phyloP scores from a whole-genome alignment of 768 basidiomycete species.

The Mycena galericulata region DNA sequence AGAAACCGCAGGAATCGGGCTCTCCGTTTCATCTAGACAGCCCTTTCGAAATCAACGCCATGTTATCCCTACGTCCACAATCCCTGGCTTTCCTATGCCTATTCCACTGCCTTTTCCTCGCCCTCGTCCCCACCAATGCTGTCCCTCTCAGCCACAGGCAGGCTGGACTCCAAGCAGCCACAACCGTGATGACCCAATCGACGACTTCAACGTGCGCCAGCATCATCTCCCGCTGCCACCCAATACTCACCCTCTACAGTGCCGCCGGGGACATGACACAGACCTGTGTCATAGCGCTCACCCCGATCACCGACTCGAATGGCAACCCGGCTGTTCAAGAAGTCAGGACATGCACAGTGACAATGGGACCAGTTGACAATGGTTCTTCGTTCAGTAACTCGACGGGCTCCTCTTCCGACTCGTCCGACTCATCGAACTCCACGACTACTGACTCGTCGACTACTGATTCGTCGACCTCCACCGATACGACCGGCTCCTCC shows the following conservation, averaged over 20 bases:
- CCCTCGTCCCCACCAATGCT: slow-evolving; percentile 48
- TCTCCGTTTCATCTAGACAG: slow-evolving; percentile 46
- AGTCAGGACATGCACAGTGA: slow-evolving; percentile 63
- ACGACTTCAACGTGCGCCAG: slow-evolving; percentile 60
- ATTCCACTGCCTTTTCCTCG: slow-evolving; percentile 52
- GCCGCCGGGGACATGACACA: slow-evolving; percentile 63
- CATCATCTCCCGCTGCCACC: slow-evolving; percentile 17
- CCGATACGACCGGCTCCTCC: slow-evolving; percentile 24
- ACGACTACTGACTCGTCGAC: not conserved
- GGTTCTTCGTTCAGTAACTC: slow-evolving; percentile 24
- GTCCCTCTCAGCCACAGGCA: slow-evolving; percentile 52
- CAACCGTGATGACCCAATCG: slow-evolving; percentile 56
- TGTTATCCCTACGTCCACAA: slow-evolving; percentile 51
- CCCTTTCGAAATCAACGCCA: slow-evolving; percentile 45
- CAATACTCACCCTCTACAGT: slow-evolving; percentile 47
- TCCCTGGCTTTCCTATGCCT: slow-evolving; percentile 52
- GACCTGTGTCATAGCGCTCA: slow-evolving; percentile 71
- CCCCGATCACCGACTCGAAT: slow-evolving; percentile 61
- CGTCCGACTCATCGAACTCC: slow-evolving; percentile 8
- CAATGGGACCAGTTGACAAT: slow-evolving; percentile 39
- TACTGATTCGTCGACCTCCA: slow-evolving; percentile 22
- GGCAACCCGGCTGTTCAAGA: slow-evolving; percentile 65
- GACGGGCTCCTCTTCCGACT: slow-evolving; percentile 6
- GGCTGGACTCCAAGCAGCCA: slow-evolving; percentile 43
- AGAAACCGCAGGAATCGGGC: slow-evolving; percentile 67